These are phyloP conservation scores for Ambrosia hybrid DNA, from an alignment of 140 eudicot species.

Conservation along the genomic window DNA sequence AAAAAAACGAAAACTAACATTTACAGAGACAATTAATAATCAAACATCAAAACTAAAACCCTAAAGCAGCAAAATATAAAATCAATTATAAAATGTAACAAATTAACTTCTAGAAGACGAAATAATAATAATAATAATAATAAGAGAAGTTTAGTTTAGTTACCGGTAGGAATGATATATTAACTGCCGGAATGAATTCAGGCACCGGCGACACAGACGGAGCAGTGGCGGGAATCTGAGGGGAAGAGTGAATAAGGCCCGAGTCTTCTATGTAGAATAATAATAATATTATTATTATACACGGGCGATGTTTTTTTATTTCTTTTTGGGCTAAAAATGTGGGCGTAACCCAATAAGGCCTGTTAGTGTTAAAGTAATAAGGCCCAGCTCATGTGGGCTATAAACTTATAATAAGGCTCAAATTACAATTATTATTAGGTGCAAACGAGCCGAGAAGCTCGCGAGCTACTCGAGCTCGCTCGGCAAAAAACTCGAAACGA, in stretches of 20 bases:
- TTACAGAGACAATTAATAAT: not conserved
- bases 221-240: conserved; percentile 31
- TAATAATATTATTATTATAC: too few species aligned
- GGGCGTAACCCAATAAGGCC: not conserved
- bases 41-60: conserved; percentile 20
- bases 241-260: not conserved
- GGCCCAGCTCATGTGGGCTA: not conserved
- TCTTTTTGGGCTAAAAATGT: conserved; percentile 2
- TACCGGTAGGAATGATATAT: too few species aligned
- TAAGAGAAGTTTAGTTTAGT: too few species aligned
- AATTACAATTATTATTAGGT: too few species aligned
- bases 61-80: conserved; percentile 2
- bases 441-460: too few species aligned
- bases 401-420: too few species aligned
- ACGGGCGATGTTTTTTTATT: not conserved
- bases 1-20: not conserved
- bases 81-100: too few species aligned
- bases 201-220: not conserved
- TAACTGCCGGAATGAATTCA: conserved; percentile 9
- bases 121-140: too few species aligned
- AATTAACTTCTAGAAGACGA: too few species aligned
- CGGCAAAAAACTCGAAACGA: too few species aligned
- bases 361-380: not conserved
- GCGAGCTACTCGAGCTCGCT: too few species aligned
- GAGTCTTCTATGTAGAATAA: not conserved